A percentile compares a stretch with the other conserved stretches of the same genome.
Evolutionary conservation across 2,329 filamentous ascomycete species (phyloP).

Genomic region (Colletotrichum sojae): DNA sequence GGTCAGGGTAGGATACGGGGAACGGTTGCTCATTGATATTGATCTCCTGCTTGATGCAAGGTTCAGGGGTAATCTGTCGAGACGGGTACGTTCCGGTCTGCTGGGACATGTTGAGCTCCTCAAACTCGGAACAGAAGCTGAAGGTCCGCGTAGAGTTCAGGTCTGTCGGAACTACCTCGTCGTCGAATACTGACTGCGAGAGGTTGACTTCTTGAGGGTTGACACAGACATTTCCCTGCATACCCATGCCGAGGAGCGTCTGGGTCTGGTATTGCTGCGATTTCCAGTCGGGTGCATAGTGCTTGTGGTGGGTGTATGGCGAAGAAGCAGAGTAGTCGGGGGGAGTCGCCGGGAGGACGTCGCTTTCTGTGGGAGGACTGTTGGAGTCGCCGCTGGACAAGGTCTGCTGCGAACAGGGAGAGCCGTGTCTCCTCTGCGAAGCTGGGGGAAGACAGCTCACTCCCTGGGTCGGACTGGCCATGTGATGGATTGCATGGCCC

Average conservation of each 20-base stretch:
- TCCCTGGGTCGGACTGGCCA: constrained; percentile 11
- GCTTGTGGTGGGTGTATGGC: constrained; percentile 46
- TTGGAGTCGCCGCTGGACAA: constrained; percentile 54
- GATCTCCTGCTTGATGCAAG: constrained; percentile 30
- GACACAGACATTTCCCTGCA: constrained; percentile 29
- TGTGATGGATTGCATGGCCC: constrained; percentile 19
- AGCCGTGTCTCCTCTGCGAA: constrained; percentile 49
- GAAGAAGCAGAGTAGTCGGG: constrained; percentile 51
- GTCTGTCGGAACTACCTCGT: constrained; percentile 8
- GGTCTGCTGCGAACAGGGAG: constrained; percentile 55
- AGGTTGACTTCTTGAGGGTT: constrained; percentile 40
- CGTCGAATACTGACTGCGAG: constrained; percentile 33
- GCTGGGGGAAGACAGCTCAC: constrained; percentile 42
- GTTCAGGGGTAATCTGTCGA: constrained; percentile 29
- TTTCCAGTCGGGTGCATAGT: constrained; percentile 21
- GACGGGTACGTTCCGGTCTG: constrained; percentile 17
- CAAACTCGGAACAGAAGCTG: constrained; percentile 31
- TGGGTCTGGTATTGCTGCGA: constrained; percentile 17
- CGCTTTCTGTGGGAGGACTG: constrained; percentile 57
- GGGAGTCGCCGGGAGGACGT: constrained; percentile 56
- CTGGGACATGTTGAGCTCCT: constrained; percentile 11
- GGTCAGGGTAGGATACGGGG: constrained; percentile 22
- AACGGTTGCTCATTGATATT: constrained; percentile 3
- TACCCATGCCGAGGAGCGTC: constrained; percentile 19
- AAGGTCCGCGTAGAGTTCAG: constrained; percentile 15